These are phyloP conservation scores for Colletotrichum sp. DNA, from an alignment of 2,329 filamentous ascomycete species.

Conservation along the genomic window DNA sequence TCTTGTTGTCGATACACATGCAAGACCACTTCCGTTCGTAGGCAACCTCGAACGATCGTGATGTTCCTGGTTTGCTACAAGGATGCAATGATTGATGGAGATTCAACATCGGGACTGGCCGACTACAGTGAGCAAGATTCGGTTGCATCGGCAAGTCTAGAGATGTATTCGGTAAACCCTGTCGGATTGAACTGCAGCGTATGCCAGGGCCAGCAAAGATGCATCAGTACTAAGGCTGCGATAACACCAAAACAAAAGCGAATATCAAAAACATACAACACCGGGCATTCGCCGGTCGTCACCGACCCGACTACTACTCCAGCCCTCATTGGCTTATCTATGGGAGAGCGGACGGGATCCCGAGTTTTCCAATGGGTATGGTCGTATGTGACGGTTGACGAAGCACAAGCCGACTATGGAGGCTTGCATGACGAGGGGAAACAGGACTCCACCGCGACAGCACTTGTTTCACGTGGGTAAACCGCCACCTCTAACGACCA, in stretches of 20 bases:
- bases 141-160: background rate
- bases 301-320: background rate
- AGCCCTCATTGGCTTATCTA: background rate
- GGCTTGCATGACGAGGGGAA: background rate
- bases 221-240: background rate
- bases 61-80: background rate
- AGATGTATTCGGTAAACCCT: background rate
- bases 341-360: background rate
- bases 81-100: background rate
- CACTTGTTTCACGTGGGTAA: background rate
- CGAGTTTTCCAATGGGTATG: background rate
- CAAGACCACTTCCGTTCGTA: background rate
- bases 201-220: background rate
- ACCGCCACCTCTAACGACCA: background rate
- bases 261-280: background rate
- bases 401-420: background rate
- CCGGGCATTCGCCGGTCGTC: background rate
- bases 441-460: background rate
- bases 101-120: background rate
- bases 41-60: background rate
- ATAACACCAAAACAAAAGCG: background rate
- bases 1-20: background rate
- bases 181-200: background rate
- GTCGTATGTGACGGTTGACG: rapidly evolving
- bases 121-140: background rate